phyloP scores from a whole-genome alignment of 176 grass and related monocot species.

The Leersia perrieri region DNA sequence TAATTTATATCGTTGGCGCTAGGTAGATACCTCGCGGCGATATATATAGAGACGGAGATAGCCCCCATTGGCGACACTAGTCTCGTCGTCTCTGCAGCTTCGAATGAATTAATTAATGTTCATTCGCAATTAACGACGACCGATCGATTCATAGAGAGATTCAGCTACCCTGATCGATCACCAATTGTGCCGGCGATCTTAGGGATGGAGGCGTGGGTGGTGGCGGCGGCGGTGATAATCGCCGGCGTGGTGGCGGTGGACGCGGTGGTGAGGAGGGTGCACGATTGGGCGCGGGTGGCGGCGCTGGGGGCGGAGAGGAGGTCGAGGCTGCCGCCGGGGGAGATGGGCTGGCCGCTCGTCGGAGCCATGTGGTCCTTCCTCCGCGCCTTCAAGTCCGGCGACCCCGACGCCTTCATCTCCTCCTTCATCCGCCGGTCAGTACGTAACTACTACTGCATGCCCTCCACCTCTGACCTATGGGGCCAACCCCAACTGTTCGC shows the following conservation, averaged over 20 bases:
- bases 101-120: no score
- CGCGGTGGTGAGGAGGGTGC: slow-evolving; percentile 20
- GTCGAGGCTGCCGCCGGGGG: slow-evolving; percentile 64
- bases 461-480: background rate
- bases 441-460: background rate
- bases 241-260: background rate
- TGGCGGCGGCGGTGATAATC: background rate
- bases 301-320: slow-evolving; percentile 32
- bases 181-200: no score
- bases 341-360: slow-evolving; percentile 86
- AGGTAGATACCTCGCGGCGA: no score
- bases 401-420: slow-evolving; percentile 77
- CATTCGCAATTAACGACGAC: no score
- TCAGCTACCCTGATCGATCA: no score
- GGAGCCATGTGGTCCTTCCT: slow-evolving; percentile 89
- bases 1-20: no score
- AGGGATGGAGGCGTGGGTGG: no score
- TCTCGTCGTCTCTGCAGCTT: background rate
- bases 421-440: slow-evolving; percentile 61
- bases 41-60: background rate
- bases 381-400: slow-evolving; percentile 70
- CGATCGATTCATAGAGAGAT: no score
- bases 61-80: background rate
- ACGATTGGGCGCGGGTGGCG: slow-evolving; percentile 49
- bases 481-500: no score